Percentiles rank a stretch among this genome's conserved stretches.
Evolutionary conservation across 768 basidiomycete genomes (phyloP).

Genomic region (Trametes villosa): DNA sequence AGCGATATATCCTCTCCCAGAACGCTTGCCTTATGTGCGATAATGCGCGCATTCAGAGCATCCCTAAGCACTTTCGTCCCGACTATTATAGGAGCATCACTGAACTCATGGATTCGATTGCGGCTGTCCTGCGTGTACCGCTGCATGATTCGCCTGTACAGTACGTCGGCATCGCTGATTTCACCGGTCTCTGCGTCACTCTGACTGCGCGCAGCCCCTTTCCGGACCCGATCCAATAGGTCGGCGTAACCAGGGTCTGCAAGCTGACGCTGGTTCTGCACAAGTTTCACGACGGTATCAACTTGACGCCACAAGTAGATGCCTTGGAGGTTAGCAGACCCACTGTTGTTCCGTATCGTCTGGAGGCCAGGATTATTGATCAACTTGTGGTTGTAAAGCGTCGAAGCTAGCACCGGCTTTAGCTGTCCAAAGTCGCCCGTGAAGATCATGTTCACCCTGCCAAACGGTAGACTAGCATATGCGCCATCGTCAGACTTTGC

Average conservation of each 20-base stretch:
- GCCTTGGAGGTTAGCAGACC: neutral
- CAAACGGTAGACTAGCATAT: conserved; percentile 26
- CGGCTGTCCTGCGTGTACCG: neutral
- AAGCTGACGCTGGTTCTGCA: neutral
- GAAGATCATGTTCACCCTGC: conserved; percentile 39
- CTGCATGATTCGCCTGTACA: neutral
- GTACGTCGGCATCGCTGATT: neutral
- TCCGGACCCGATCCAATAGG: neutral
- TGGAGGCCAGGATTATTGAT: neutral
- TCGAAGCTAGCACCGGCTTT: conserved; percentile 27
- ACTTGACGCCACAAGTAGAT: neutral
- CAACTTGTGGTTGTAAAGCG: conserved; percentile 25
- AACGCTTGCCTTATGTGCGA: neutral
- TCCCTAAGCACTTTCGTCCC: neutral
- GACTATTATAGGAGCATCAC: neutral
- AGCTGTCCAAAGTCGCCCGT: conserved; percentile 37
- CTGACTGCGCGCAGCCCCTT: neutral
- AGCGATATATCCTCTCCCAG: neutral
- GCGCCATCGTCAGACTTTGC: conserved; percentile 23
- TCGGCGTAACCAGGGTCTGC: neutral
- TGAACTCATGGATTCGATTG: neutral
- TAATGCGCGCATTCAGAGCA: neutral
- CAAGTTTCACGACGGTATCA: neutral
- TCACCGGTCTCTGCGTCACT: neutral
- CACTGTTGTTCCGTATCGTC: neutral